These are phyloP conservation scores for Yamadazyma buinensis DNA, from an alignment of 1,139 yeast genomes.

Conservation along the genomic window DNA sequence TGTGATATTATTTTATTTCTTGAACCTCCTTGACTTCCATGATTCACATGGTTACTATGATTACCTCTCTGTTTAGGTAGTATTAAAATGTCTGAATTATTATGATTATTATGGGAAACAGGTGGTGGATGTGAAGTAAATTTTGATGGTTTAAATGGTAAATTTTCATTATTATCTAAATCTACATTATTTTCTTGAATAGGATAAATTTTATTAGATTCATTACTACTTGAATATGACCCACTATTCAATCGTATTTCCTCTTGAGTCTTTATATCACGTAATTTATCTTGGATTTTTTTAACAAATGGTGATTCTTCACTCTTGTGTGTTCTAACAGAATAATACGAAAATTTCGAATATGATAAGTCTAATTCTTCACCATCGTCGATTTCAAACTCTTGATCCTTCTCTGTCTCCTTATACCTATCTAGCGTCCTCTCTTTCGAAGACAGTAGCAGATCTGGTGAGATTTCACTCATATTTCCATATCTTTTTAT, in stretches of 20 bases:
- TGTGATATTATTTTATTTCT: too few species aligned
- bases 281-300: slow-evolving; percentile 19
- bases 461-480: neutral
- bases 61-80: slow-evolving; percentile 7
- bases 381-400: slow-evolving; percentile 18
- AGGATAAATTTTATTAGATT: slow-evolving; percentile 9
- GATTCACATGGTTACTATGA: too few species aligned
- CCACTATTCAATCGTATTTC: slow-evolving; percentile 8
- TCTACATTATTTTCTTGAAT: slow-evolving; percentile 13
- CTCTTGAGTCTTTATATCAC: slow-evolving; percentile 14
- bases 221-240: slow-evolving; percentile 13
- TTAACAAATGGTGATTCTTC: slow-evolving; percentile 25
- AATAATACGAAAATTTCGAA: slow-evolving; percentile 33
- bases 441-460: neutral
- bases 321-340: slow-evolving; percentile 14
- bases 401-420: slow-evolving; percentile 13
- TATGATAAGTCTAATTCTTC: slow-evolving; percentile 31
- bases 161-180: slow-evolving; percentile 9
- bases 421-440: slow-evolving; percentile 5
- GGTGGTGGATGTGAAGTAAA: slow-evolving; percentile 1
- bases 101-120: too few species aligned
- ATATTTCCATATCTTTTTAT: neutral
- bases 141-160: slow-evolving; percentile 3
- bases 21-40: too few species aligned
- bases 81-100: slow-evolving; percentile 9